A percentile compares a stretch with the other conserved stretches of the same genome.
Conservation (phyloP, 2,329 filamentous ascomycete genomes). For the Neospermospora avenae region DNA sequence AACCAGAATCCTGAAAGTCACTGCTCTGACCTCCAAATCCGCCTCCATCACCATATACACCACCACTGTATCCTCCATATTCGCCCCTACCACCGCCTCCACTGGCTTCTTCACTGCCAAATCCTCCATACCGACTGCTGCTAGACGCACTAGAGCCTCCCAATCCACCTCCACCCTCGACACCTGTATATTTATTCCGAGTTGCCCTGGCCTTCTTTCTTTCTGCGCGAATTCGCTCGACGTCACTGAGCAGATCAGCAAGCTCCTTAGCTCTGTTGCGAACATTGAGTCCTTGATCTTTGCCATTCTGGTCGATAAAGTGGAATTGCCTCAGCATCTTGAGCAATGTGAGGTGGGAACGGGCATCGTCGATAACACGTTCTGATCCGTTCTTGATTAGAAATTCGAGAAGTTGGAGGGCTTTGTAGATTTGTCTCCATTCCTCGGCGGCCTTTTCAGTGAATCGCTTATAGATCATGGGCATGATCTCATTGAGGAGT, state of each 20-base stretch:
- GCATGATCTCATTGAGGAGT: conserved; percentile 98
- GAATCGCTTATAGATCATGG: conserved; percentile 99
- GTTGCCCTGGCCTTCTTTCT: conserved; percentile 88
- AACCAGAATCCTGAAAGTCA: conserved; percentile 63
- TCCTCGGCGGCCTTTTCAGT: conserved; percentile 98
- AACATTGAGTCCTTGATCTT: conserved; percentile 97
- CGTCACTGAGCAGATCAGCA: conserved; percentile 86
- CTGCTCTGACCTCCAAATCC: conserved; percentile 79
- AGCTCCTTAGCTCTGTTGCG: conserved; percentile 95
- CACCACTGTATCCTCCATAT: conserved; percentile 61
- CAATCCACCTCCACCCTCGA: conserved; percentile 73
- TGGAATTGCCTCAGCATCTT: conserved; percentile 99
- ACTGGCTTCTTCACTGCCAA: conserved; percentile 71
- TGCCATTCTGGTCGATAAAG: conserved; percentile 92
- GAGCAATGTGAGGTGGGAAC: conserved; percentile 88
- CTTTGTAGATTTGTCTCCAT: conserved; percentile 99
- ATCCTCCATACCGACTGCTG: conserved; percentile 70
- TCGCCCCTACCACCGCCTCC: conserved; percentile 62
- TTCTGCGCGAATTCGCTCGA: conserved; percentile 78
- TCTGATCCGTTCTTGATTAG: conserved; percentile 98
- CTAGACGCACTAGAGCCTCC: conserved; percentile 50
- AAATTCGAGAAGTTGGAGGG: conserved; percentile 92
- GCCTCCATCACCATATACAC: conserved; percentile 93
- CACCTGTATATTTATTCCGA: conserved; percentile 92
- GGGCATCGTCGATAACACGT: conserved; percentile 93